A percentile compares a stretch with the other conserved stretches of the same genome.
Conservation (phyloP, 148 eudicot species). For the Dysphania ambrosioides region DNA sequence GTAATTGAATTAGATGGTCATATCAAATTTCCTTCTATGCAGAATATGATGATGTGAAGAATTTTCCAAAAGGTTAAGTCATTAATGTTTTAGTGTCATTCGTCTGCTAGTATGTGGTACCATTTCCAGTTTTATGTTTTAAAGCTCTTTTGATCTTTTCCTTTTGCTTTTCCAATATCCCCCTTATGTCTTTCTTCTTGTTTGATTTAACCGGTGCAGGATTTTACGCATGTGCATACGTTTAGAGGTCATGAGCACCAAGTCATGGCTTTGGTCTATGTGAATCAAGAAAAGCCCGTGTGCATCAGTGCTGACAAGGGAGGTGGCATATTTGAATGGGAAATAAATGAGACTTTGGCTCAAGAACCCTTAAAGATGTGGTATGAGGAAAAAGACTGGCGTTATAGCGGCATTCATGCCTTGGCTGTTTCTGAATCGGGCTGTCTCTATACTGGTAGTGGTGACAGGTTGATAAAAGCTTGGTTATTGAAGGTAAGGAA, state of each 20-base stretch:
- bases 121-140: not conserved
- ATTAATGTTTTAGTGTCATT: conserved; percentile 1
- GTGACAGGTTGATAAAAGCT: conserved; percentile 82
- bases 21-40: not conserved
- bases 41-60: not conserved
- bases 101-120: conserved; percentile 5
- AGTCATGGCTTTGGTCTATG: conserved; percentile 67
- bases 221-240: conserved; percentile 67
- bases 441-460: conserved; percentile 77
- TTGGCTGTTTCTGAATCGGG: conserved; percentile 68
- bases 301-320: conserved; percentile 91
- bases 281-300: conserved; percentile 58
- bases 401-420: conserved; percentile 90
- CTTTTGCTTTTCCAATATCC: not conserved
- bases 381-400: conserved; percentile 84
- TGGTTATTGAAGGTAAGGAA: conserved; percentile 67
- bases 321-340: conserved; percentile 79
- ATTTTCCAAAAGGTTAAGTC: not conserved
- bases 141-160: not conserved
- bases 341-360: conserved; percentile 45
- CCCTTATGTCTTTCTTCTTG: not conserved
- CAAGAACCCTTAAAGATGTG: conserved; percentile 59
- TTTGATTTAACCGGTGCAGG: conserved; percentile 36
- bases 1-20: not conserved
- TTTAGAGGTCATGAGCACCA: conserved; percentile 78